A percentile compares a stretch with the other conserved stretches of the same genome.
Evolutionary conservation across 768 basidiomycete species (phyloP).

Genomic region (Lactarius deliciosus): DNA sequence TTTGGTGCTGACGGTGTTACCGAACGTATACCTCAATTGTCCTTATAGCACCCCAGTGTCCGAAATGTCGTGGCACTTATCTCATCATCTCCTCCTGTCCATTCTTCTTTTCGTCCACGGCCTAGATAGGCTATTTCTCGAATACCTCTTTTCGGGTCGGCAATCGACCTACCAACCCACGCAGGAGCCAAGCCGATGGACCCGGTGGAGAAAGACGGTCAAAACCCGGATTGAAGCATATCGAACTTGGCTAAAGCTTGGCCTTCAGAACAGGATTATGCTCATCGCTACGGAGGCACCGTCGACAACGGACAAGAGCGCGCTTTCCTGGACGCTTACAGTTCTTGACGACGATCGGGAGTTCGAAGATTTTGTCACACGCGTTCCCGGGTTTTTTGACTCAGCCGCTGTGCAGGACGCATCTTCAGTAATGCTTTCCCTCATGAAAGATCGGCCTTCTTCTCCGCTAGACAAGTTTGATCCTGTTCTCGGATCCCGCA

Average conservation of each 20-base stretch:
- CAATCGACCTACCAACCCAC: background rate
- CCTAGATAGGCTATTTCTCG: background rate
- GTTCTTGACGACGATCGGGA: slow-evolving; percentile 8
- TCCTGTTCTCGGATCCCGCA: slow-evolving; percentile 10
- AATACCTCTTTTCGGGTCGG: background rate
- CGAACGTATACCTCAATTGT: background rate
- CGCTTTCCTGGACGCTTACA: slow-evolving; percentile 17
- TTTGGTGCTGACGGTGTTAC: background rate
- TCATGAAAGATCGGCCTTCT: background rate
- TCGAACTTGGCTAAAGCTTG: slow-evolving; percentile 5
- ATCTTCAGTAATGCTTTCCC: background rate
- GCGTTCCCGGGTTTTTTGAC: slow-evolving; percentile 15
- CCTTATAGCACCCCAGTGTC: slow-evolving; percentile 16
- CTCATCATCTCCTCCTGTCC: background rate
- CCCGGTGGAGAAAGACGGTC: slow-evolving; percentile 4
- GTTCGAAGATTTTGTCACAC: slow-evolving; percentile 13
- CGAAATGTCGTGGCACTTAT: background rate
- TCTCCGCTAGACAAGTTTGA: background rate
- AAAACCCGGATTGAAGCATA: background rate
- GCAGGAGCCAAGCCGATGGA: background rate
- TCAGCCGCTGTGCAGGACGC: background rate
- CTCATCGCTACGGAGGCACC: slow-evolving; percentile 4
- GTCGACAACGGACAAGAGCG: background rate
- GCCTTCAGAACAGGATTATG: slow-evolving; percentile 5
- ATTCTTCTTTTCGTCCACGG: background rate